Conservation (phyloP, 495 filamentous ascomycete genomes). For the Clohesyomyces aquaticus region DNA sequence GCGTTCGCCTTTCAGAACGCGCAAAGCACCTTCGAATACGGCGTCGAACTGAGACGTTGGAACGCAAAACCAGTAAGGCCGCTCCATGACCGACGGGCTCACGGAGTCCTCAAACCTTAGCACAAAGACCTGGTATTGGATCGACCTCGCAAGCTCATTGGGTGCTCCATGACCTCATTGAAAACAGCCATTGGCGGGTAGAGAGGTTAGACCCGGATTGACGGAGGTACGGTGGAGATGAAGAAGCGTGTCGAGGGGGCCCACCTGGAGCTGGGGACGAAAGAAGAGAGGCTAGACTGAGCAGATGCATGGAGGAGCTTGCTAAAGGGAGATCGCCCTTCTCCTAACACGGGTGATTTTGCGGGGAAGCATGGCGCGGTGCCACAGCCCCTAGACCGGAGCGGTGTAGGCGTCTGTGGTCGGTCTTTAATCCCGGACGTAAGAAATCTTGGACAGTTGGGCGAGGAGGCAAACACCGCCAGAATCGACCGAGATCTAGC, state of each 20-base stretch:
- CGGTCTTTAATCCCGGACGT: slow-evolving; percentile 20
- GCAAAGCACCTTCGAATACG: neutral
- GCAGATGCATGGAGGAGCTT: neutral
- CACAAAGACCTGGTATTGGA: neutral
- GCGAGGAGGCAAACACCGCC: neutral
- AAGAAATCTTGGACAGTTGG: neutral
- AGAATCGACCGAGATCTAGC: neutral
- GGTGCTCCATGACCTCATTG: slow-evolving; percentile 3
- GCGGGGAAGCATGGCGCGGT: slow-evolving; percentile 33
- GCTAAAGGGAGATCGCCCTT: slow-evolving; percentile 15
- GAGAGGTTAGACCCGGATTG: slow-evolving; percentile 16
- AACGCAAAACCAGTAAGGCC: neutral
- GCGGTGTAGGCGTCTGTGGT: neutral
- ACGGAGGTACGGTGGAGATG: slow-evolving; percentile 17
- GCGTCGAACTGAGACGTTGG: neutral
- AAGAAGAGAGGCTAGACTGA: slow-evolving; percentile 17
- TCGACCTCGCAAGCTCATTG: slow-evolving; percentile 1
- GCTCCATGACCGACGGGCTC: slow-evolving; percentile 1
- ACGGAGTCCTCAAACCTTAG: neutral
- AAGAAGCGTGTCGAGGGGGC: slow-evolving; percentile 2
- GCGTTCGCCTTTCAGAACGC: neutral
- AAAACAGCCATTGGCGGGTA: neutral
- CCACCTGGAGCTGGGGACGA: neutral
- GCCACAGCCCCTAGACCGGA: neutral
- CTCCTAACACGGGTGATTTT: slow-evolving; percentile 17